A percentile compares a stretch with the other conserved stretches of the same genome.
These are phyloP conservation scores for Penicillium canescens DNA, from an alignment of 495 filamentous ascomycete genomes.

Conservation along the genomic window DNA sequence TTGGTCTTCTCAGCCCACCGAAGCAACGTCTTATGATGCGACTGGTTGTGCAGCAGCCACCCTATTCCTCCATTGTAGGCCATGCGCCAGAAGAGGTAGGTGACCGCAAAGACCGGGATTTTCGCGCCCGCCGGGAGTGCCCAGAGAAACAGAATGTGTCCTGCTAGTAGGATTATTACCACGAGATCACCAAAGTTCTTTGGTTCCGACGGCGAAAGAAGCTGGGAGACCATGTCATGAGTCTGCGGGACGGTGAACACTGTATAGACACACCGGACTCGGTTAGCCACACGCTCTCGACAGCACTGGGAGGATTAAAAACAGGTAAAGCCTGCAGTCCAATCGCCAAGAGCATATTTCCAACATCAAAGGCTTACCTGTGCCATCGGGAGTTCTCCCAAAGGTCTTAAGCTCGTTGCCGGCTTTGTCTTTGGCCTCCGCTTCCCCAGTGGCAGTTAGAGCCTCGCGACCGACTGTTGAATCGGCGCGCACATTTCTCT, in stretches of 20 bases:
- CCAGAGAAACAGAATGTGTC: constrained; percentile 72
- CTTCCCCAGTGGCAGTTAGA: constrained; percentile 35
- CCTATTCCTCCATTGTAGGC: constrained; percentile 95
- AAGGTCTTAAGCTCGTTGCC: constrained; percentile 72
- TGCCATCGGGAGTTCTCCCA: constrained; percentile 89
- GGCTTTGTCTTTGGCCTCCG: constrained; percentile 39
- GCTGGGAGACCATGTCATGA: constrained; percentile 98
- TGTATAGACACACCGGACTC: constrained; percentile 34
- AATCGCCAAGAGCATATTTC: neutral
- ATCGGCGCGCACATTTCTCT: constrained; percentile 40
- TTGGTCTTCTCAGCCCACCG: constrained; percentile 82
- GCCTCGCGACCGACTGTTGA: constrained; percentile 37
- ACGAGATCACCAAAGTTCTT: constrained; percentile 87
- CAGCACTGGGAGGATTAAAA: neutral
- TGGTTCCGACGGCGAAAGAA: constrained; percentile 90
- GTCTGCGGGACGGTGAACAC: constrained; percentile 96
- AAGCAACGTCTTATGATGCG: constrained; percentile 80
- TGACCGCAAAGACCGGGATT: constrained; percentile 71
- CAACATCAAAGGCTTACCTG: constrained; percentile 56
- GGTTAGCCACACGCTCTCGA: constrained; percentile 17
- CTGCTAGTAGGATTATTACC: constrained; percentile 77
- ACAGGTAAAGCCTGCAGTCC: neutral
- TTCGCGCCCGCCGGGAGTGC: constrained; percentile 64
- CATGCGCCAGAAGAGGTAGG: constrained; percentile 90
- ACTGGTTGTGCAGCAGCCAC: constrained; percentile 84